phyloP scores from a whole-genome alignment of 306 rosid genomes.

The Mimosa bimucronata region DNA sequence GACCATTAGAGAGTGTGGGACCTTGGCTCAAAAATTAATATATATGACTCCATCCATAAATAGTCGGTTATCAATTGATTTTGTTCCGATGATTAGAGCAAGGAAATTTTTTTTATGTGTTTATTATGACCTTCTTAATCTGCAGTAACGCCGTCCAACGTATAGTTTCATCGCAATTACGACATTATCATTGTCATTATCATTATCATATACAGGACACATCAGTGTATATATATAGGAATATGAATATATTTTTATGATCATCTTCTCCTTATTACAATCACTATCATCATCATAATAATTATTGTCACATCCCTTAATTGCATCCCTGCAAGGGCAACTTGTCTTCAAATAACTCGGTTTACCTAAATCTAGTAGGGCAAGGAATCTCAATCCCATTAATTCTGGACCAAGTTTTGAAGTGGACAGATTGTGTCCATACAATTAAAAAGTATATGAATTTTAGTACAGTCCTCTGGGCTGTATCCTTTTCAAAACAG shows the following conservation, averaged over 20 bases:
- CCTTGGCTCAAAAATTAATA: too few relatives aligned
- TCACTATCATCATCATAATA: background rate
- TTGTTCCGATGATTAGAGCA: background rate
- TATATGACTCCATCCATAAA: background rate
- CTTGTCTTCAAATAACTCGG: background rate
- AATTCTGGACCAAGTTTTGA: slow-evolving; percentile 9
- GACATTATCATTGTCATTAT: slow-evolving; percentile 40
- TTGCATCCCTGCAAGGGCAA: background rate
- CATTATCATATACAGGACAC: slow-evolving; percentile 2
- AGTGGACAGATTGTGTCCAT: slow-evolving; percentile 32
- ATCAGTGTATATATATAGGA: background rate
- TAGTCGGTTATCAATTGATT: background rate
- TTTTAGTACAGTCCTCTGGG: slow-evolving; percentile 11
- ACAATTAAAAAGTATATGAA: slow-evolving; percentile 24
- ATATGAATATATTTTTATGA: background rate
- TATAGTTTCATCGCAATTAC: slow-evolving; percentile 38
- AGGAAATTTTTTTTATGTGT: background rate
- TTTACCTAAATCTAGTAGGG: background rate
- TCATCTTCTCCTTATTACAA: background rate
- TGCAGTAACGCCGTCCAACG: slow-evolving; percentile 28
- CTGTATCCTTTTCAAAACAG: background rate
- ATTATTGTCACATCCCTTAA: background rate
- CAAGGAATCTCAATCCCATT: background rate
- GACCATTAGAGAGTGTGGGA: too few relatives aligned
- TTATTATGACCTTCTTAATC: slow-evolving; percentile 41